phyloP scores from a whole-genome alignment of 1,284 basidiomycete genomes.

The Boletus semigastroideus region DNA sequence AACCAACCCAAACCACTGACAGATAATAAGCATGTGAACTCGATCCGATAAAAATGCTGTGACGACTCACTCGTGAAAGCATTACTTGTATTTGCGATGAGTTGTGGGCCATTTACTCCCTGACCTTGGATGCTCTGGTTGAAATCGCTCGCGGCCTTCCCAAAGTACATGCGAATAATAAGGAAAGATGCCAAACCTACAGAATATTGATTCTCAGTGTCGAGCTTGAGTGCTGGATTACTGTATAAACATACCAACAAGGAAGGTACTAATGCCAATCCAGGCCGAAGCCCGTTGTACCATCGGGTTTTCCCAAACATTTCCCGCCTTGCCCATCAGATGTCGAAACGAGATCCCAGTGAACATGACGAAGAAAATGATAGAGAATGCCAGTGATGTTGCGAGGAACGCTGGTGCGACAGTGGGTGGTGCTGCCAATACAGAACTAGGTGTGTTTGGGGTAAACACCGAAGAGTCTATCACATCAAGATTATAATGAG shows the following conservation, averaged over 20 bases:
- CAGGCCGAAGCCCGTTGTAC: slow-evolving; percentile 65
- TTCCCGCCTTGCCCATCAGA: slow-evolving; percentile 55
- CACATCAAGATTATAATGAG: background rate
- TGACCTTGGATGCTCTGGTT: slow-evolving; percentile 57
- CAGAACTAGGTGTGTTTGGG: slow-evolving; percentile 50
- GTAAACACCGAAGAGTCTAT: slow-evolving; percentile 66
- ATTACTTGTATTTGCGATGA: slow-evolving; percentile 66
- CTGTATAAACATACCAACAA: slow-evolving; percentile 59
- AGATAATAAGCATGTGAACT: slow-evolving; percentile 8
- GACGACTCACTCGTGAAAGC: slow-evolving; percentile 68
- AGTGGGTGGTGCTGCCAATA: slow-evolving; percentile 60
- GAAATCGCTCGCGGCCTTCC: slow-evolving; percentile 75
- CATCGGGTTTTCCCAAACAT: slow-evolving; percentile 53
- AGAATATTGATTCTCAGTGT: slow-evolving; percentile 1
- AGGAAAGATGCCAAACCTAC: slow-evolving; percentile 69
- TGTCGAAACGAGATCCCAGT: slow-evolving; percentile 66
- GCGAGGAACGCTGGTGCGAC: slow-evolving; percentile 66
- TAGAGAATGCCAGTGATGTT: slow-evolving; percentile 55
- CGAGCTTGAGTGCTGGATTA: background rate
- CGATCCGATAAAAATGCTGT: background rate
- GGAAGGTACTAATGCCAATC: slow-evolving; percentile 72
- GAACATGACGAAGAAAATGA: slow-evolving; percentile 68
- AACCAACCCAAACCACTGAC: slow-evolving; percentile 74
- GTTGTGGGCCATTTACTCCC: slow-evolving; percentile 52
- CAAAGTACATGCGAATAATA: slow-evolving; percentile 77